Evolutionary conservation across 345 rosid species (phyloP), one percentile per base, ranked within the genome.

Genomic region (Ceriops zippeliana): DNA sequence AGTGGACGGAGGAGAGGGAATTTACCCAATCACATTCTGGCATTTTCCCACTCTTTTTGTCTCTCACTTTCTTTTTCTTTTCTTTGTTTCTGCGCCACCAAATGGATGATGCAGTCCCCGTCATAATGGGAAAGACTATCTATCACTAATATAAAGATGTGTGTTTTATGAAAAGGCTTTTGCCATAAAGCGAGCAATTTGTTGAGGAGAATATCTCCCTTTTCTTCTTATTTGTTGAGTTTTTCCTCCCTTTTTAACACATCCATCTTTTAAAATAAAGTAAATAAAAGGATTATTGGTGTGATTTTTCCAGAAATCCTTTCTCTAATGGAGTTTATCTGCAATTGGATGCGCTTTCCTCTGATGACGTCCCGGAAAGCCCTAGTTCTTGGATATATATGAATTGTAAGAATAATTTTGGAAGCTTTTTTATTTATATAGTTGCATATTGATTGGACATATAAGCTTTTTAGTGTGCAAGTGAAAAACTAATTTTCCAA

Each of bases 51-150:
- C n/a, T n/a, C 47, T 60, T 5, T 35, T 66, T 42, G 49, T 51
- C 22, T 53, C 34, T 35, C 37, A 1, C 52, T 61, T 17, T 61
- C 49, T 3, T 13, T 54, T 35, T 71, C 26, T 52, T 60, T 53
- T 47, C 67, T 69, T 60, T 53, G 46, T 66, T 65, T 73, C 72
- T 78, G 69, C 62, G 69, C 72, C 81, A 69, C 68, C 75, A 65
- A 65, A 70, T 58, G 71, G 62, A 71, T 7, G 52, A 66, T 70
- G 78, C 78, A 70, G 58, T 70, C 74, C 31, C 63, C 32, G 67
- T 53, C 60, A 60, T 62, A 70, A 69, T 61, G 57, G 27, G 76
- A 21, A 21, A 27, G 37, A 68, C 72, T 68, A 73, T 61, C 65
- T 78, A 72, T 72, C 63, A 61, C 63, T 47, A 35, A 62, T 57